A percentile compares a stretch with the other conserved stretches of the same genome.
Conservation (phyloP, 768 basidiomycete species). For the Melanogaster broomeanus region DNA sequence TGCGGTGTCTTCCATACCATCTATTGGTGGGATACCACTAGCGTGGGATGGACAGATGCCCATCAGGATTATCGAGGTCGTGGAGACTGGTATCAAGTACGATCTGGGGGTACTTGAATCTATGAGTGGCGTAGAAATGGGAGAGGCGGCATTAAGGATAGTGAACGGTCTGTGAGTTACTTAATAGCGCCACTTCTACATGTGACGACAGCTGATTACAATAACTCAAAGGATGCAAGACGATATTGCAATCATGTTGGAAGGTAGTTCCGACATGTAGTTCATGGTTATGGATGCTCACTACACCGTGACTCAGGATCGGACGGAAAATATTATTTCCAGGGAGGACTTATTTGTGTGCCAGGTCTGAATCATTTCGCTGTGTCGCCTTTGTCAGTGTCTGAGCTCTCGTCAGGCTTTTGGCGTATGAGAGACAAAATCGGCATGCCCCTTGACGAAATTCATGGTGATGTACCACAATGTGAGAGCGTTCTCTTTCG, state of each 20-base stretch:
- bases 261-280: conserved; percentile 38
- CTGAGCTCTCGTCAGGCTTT: conserved; percentile 46
- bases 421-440: conserved; percentile 85
- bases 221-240: conserved; percentile 47
- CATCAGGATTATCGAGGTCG: conserved; percentile 55
- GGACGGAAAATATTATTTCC: conserved; percentile 75
- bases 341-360: conserved; percentile 70
- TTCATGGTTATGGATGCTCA: background rate
- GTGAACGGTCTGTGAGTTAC: conserved; percentile 63
- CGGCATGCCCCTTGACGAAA: conserved; percentile 70
- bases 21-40: conserved; percentile 25
- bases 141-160: conserved; percentile 62
- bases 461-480: conserved; percentile 77
- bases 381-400: background rate
- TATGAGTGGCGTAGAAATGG: conserved; percentile 27
- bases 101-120: conserved; percentile 44
- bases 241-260: conserved; percentile 61
- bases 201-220: background rate
- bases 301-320: conserved; percentile 40
- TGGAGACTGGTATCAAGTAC: conserved; percentile 52
- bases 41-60: conserved; percentile 47
- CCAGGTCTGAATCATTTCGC: conserved; percentile 46
- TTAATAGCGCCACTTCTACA: background rate
- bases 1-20: conserved; percentile 10
- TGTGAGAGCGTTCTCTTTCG: conserved; percentile 44